A percentile compares a stretch with the other conserved stretches of the same genome.
Evolutionary conservation across 2,329 filamentous ascomycete species (phyloP).

Genomic region (Beauveria scarabaeidicola): DNA sequence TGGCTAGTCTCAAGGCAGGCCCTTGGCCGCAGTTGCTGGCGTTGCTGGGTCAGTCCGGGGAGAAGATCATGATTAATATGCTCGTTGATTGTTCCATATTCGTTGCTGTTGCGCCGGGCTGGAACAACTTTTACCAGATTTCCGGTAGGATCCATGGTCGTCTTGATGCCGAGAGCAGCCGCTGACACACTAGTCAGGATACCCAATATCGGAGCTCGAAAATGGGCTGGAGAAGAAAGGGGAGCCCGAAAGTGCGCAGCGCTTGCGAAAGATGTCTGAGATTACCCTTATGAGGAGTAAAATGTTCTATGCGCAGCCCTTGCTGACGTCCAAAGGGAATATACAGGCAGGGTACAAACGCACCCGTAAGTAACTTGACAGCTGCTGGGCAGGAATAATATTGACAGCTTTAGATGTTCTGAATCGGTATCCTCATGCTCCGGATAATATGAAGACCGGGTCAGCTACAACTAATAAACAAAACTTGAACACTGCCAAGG

Average conservation of each 20-base stretch:
- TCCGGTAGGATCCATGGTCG: conserved; percentile 47
- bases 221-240: conserved; percentile 12
- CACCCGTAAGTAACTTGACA: conserved; percentile 55
- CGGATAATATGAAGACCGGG: background rate
- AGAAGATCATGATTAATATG: conserved; percentile 68
- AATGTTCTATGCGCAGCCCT: conserved; percentile 76
- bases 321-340: conserved; percentile 57
- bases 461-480: conserved; percentile 9
- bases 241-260: background rate
- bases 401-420: conserved; percentile 57
- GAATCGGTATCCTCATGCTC: conserved; percentile 51
- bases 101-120: conserved; percentile 46
- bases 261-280: conserved; percentile 35
- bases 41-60: conserved; percentile 66
- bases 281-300: conserved; percentile 73
- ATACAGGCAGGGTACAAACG: conserved; percentile 70
- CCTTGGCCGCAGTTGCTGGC: conserved; percentile 71
- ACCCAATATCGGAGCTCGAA: conserved; percentile 41
- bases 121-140: conserved; percentile 66
- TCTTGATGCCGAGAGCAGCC: background rate
- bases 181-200: conserved; percentile 25
- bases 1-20: conserved; percentile 55
- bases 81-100: conserved; percentile 75
- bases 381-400: background rate
- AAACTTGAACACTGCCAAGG: conserved; percentile 50